Conservation (phyloP, 1,284 basidiomycete species). For the Sporisorium graminicola region DNA sequence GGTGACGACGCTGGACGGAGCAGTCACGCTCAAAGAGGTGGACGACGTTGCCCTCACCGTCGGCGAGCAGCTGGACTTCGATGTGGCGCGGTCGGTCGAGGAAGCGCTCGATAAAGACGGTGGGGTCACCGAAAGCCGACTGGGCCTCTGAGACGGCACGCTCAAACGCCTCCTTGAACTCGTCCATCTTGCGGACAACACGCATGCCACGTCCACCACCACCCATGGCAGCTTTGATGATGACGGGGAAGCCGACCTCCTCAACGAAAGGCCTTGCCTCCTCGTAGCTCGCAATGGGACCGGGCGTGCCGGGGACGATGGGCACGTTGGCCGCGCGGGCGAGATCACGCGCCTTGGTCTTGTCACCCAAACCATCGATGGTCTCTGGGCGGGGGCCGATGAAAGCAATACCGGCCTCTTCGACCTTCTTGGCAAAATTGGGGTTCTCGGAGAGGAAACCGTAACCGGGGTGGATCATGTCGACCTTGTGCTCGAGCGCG, state of each 20-base stretch:
- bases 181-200: slow-evolving; percentile 80
- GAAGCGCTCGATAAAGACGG: slow-evolving; percentile 99
- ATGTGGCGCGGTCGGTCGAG: slow-evolving; percentile 96
- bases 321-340: slow-evolving; percentile 76
- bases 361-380: slow-evolving; percentile 97
- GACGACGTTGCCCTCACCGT: slow-evolving; percentile 99
- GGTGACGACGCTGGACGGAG: slow-evolving; percentile 98
- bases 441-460: slow-evolving; percentile 99
- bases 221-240: slow-evolving; percentile 99
- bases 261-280: slow-evolving; percentile 90
- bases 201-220: slow-evolving; percentile 92
- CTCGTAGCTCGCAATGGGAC: slow-evolving; percentile 85
- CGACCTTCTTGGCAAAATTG: slow-evolving; percentile 92
- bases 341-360: slow-evolving; percentile 84
- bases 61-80: slow-evolving; percentile 98
- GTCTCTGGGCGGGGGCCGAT: slow-evolving; percentile 96
- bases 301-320: slow-evolving; percentile 97
- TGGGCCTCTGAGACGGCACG: slow-evolving; percentile 95
- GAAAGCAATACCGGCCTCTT: slow-evolving; percentile 96
- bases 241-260: slow-evolving; percentile 94
- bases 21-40: slow-evolving; percentile 99
- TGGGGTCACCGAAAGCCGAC: slow-evolving; percentile 93
- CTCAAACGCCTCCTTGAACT: slow-evolving; percentile 91
- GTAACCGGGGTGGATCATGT: slow-evolving; percentile 93
- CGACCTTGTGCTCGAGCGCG: slow-evolving; percentile 86